Conservation (phyloP, 176 grass and related monocot genomes). For the Oryza australiensis region DNA sequence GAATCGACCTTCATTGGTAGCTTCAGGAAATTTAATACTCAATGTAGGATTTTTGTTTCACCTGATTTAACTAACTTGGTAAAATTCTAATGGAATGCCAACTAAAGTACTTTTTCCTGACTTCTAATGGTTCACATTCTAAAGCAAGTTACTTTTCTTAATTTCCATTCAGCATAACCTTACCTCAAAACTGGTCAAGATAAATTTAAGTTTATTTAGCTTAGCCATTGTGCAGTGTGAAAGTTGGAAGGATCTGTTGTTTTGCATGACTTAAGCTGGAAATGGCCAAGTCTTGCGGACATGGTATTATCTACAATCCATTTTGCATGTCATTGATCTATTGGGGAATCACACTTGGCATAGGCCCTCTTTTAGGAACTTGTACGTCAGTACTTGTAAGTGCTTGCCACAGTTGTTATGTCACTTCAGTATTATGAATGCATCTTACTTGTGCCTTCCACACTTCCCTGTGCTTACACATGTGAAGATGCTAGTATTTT, state of each 20-base stretch:
- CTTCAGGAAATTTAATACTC: neutral
- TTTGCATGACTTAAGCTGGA: neutral
- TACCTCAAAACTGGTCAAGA: neutral
- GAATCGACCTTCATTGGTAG: neutral
- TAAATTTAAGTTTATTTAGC: slow-evolving; percentile 4
- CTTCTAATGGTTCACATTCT: neutral
- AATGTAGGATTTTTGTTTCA: neutral
- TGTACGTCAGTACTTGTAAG: neutral
- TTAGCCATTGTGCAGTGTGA: neutral
- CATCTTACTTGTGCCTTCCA: neutral
- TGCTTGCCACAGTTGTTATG: neutral
- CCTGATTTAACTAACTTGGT: neutral
- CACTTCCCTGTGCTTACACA: slow-evolving; percentile 10
- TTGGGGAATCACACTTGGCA: neutral
- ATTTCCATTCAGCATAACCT: neutral
- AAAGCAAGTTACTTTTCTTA: neutral
- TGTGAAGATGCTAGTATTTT: slow-evolving; percentile 20
- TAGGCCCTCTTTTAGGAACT: neutral
- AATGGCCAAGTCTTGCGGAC: neutral
- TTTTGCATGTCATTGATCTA: neutral
- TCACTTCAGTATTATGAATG: neutral
- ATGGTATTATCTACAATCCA: neutral
- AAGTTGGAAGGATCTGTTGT: slow-evolving; percentile 2
- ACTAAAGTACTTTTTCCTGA: neutral
- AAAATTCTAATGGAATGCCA: neutral